Conservation (phyloP, 768 basidiomycete genomes). For the Lepiota subincarnata region DNA sequence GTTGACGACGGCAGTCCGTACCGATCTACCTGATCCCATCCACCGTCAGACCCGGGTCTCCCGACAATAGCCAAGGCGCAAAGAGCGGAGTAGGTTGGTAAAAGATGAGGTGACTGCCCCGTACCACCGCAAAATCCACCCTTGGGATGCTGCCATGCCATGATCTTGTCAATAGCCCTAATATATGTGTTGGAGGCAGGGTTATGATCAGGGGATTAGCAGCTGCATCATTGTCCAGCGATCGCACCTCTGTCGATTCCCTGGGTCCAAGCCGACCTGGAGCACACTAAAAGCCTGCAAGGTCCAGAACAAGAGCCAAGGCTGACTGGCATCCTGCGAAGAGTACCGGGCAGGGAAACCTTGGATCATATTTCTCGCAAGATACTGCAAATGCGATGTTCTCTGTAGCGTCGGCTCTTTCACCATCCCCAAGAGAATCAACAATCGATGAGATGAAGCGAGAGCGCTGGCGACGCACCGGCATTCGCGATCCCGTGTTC, state of each 20-base stretch:
- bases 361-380: constrained; percentile 67
- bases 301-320: constrained; percentile 95
- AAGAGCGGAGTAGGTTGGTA: constrained; percentile 87
- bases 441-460: no score
- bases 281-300: constrained; percentile 78
- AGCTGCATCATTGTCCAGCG: no score
- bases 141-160: constrained; percentile 76
- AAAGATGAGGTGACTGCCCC: constrained; percentile 80
- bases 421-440: neutral
- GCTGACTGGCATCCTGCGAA: constrained; percentile 89
- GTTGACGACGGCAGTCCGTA: constrained; percentile 23
- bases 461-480: constrained; percentile 4
- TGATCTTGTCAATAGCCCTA: constrained; percentile 77
- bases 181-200: neutral
- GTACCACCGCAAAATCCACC: constrained; percentile 95
- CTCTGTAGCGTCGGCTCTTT: constrained; percentile 44
- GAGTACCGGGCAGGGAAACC: constrained; percentile 78
- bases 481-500: constrained; percentile 41
- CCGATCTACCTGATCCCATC: constrained; percentile 88
- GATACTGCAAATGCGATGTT: constrained; percentile 69
- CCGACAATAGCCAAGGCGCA: constrained; percentile 83
- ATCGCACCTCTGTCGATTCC: constrained; percentile 68
- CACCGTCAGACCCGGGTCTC: constrained; percentile 62
- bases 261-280: constrained; percentile 75
- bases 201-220: no score